Base-by-base conservation (phyloP, 78 protist species). In the Dictyostelium capitatum region DNA sequence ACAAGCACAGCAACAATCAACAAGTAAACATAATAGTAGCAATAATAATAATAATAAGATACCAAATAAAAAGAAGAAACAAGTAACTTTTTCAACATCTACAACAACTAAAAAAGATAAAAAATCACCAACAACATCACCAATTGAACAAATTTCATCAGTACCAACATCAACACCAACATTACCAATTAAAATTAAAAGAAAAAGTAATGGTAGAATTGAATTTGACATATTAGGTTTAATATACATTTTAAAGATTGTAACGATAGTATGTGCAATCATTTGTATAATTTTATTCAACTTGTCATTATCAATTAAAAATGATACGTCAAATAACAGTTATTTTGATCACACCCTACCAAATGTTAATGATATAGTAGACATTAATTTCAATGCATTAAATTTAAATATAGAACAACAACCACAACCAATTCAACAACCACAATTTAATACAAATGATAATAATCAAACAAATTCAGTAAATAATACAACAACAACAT, bases 11-110 rank as follows among this genome's bases (percentile, higher is more conserved):
- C 20, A 11, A 54, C 14, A 56, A 4, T 56, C 70, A 25, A 25
- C 37, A 57, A 72, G 7, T 72, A 72, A 7, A 32, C 28, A 72
- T 32, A 72, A 41, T 11, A 67, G 37, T 67, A 69, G 20, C 20
- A 46, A 73, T n/a, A 46, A n/a, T 8, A 73, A 73, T 73, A 46
- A 9, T n/a, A 47, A 46, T 17, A 73, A 73, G 46, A 73, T 4
- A 43, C 14, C 51, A 8, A 73, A 73, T 73, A 73, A 73, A 73
- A 73, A 73, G 56, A 47, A 73, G 46, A 73, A 73, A 73, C 75
- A 67, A 67, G 48, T 67, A 25, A 32, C 75, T 67, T 67, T 32
- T 32, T 32, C 75, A 67, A 19, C 67, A 57, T 1, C 67, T 28
- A 0, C 73, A 11, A 12, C 73, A 62, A 70, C 50, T 32, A 69